Conservation (phyloP, 768 basidiomycete species). For the Gelatoporia subvermispora region DNA sequence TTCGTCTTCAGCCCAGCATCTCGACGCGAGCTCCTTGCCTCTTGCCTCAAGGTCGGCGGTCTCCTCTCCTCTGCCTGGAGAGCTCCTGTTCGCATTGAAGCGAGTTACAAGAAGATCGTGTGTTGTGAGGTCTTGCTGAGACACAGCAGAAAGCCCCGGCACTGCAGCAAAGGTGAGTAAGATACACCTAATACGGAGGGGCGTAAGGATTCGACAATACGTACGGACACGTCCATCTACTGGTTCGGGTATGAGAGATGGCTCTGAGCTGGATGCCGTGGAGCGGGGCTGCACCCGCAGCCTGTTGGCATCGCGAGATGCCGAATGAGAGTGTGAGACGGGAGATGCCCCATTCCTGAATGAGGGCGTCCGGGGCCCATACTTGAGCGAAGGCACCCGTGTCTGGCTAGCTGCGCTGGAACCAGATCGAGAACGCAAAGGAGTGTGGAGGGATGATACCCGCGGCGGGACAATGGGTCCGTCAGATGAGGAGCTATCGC, state of each 20-base stretch:
- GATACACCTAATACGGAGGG: conserved; percentile 5
- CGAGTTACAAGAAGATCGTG: conserved; percentile 47
- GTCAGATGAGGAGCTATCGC: conserved; percentile 18
- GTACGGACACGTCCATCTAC: conserved; percentile 49
- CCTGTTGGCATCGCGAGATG: conserved; percentile 35
- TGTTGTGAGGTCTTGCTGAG: conserved; percentile 53
- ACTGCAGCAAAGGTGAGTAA: conserved; percentile 12
- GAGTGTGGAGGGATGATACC: conserved; percentile 39
- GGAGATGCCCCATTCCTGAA: conserved; percentile 17
- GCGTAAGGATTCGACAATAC: conserved; percentile 18
- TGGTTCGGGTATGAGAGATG: conserved; percentile 59
- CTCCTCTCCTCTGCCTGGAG: conserved; percentile 42
- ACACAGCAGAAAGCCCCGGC: conserved; percentile 27
- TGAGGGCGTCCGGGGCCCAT: conserved; percentile 17
- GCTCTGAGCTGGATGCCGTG: conserved; percentile 76
- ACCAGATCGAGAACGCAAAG: conserved; percentile 15
- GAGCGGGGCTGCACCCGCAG: conserved; percentile 67
- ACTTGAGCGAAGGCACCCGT: conserved; percentile 16
- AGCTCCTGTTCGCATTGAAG: conserved; percentile 30
- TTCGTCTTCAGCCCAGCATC: conserved; percentile 86
- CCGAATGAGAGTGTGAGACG: conserved; percentile 29
- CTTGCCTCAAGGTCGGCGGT: conserved; percentile 52
- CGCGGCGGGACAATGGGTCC: conserved; percentile 44
- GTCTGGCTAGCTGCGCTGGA: conserved; percentile 10
- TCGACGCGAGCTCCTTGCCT: conserved; percentile 68